Evolutionary conservation across 306 rosid species (phyloP).

Genomic region (Datisca glomerata): DNA sequence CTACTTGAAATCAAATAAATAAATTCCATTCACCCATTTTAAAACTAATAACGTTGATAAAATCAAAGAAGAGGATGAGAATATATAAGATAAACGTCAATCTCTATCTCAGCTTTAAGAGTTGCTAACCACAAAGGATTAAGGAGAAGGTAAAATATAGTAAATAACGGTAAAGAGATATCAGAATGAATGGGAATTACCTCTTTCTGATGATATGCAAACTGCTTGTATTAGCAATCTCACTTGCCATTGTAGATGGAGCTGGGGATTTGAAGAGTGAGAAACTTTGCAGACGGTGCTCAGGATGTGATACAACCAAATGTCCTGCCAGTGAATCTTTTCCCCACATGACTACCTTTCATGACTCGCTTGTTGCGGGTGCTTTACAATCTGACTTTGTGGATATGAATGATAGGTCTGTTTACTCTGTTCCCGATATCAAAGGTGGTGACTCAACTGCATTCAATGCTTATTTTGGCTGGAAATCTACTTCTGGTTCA

Average conservation of each 20-base stretch:
- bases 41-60: too few relatives aligned
- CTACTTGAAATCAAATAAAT: too few relatives aligned
- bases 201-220: not conserved
- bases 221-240: slow-evolving; percentile 4
- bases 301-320: slow-evolving; percentile 16
- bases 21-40: too few relatives aligned
- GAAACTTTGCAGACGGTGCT: slow-evolving; percentile 21
- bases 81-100: too few relatives aligned
- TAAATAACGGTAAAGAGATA: too few relatives aligned
- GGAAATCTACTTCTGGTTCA: slow-evolving; percentile 29
- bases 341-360: slow-evolving; percentile 27
- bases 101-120: too few relatives aligned
- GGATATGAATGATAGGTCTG: slow-evolving; percentile 15
- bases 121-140: too few relatives aligned
- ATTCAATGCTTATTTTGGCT: slow-evolving; percentile 24
- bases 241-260: not conserved
- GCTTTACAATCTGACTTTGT: slow-evolving; percentile 27
- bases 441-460: slow-evolving; percentile 22
- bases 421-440: slow-evolving; percentile 23
- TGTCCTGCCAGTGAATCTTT: slow-evolving; percentile 22
- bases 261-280: slow-evolving; percentile 15
- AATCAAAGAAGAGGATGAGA: too few relatives aligned
- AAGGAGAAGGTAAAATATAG: too few relatives aligned
- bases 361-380: slow-evolving; percentile 21
- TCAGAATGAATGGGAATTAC: not conserved